Percentiles rank a stretch among this genome's conserved stretches.
Evolutionary conservation across 805 yeast genomes (phyloP).

Genomic region (Candida silvatica): DNA sequence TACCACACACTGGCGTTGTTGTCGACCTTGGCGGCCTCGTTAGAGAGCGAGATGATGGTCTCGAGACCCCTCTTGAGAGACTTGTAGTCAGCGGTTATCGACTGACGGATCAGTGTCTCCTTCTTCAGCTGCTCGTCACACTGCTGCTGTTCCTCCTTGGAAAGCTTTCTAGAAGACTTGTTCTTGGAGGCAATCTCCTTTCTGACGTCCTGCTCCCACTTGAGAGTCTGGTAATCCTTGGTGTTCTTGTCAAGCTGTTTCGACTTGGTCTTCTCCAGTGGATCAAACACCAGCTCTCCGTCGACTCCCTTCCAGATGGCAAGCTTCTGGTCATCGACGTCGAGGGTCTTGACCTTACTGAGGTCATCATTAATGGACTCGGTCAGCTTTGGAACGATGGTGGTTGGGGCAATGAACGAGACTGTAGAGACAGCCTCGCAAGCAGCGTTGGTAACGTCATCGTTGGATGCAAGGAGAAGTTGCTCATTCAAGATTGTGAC

Average conservation of each 20-base stretch:
- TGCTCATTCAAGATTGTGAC: conserved; percentile 14
- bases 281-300: conserved; percentile 62
- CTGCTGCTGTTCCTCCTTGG: conserved; percentile 66
- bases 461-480: conserved; percentile 18
- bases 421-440: conserved; percentile 37
- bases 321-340: conserved; percentile 41
- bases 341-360: conserved; percentile 22
- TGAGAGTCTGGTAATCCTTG: conserved; percentile 74
- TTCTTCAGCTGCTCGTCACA: conserved; percentile 54
- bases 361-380: conserved; percentile 36
- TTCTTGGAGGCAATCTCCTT: conserved; percentile 61
- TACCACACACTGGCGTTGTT: conserved; percentile 69
- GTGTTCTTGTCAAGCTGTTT: conserved; percentile 54
- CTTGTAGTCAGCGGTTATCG: conserved; percentile 30
- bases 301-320: conserved; percentile 62
- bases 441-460: conserved; percentile 44
- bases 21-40: conserved; percentile 40
- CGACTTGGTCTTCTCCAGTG: conserved; percentile 36
- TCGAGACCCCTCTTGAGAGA: conserved; percentile 40
- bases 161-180: conserved; percentile 37
- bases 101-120: conserved; percentile 49
- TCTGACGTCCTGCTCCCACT: conserved; percentile 86
- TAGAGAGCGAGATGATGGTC: conserved; percentile 45
- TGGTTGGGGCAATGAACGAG: conserved; percentile 52
- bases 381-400: conserved; percentile 43